Evolutionary conservation across 1,284 basidiomycete genomes (phyloP), one percentile per base, ranked within the genome.

Genomic region (Austroboletus niveus): DNA sequence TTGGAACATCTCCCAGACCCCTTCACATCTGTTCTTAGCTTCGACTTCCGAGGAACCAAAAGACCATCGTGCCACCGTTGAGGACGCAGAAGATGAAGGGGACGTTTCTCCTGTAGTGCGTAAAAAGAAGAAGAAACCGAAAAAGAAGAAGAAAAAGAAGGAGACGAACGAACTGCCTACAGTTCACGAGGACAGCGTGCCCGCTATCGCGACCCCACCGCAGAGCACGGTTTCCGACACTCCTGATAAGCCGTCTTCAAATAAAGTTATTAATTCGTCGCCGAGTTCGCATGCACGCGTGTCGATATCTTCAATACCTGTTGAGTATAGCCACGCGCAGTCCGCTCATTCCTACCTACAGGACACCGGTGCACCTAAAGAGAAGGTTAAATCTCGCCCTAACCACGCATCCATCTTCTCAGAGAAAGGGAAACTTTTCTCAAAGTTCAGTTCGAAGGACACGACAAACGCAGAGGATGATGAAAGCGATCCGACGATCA

Each of bases 121-220:
- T 27, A 80, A 80, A 55, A 85, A 86, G 71, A 88, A 88, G 65
- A 84, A 82, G 65, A 84, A 85, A 61, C 69, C 76, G 7, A 86
- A 84, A 75, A 88, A 87, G 66, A 87, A 84, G 73, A 87, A 87
- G 65, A 87, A 85, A 71, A 87, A 84, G 68, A 87, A 84, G 68
- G 57, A 80, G 61, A 50, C 70, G 9, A 55, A 71, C 9, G 60
- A 71, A 20, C 52, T 64, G 11, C 60, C 65, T 45, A 56, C 49
- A 48, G 57, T 56, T 52, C 62, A 60, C 41, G 58, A 54, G 53
- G 59, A 50, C 43, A 12, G 48, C 39, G 40, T 45, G 1, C 52
- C 68, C 17, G 52, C 49, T 38, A 20, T 50, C 34, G 60, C 59
- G 32, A 58, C 60, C 29, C 49, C 58, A 10, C 49, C 63, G 11